Evolutionary conservation across 2,329 filamentous ascomycete species (phyloP).

Genomic region (Colletotrichum sp.): DNA sequence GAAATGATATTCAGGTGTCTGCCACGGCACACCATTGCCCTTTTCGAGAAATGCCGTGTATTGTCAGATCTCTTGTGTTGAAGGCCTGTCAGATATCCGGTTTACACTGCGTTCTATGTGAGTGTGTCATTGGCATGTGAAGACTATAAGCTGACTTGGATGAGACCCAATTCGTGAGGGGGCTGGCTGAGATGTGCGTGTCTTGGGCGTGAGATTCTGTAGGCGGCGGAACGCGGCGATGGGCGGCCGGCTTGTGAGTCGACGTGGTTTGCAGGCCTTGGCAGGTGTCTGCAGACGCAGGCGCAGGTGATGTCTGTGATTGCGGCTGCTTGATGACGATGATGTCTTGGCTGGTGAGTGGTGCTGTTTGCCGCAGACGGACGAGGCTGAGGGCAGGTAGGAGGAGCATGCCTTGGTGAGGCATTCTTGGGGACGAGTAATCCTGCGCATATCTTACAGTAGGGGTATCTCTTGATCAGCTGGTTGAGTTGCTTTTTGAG

Average conservation of each 20-base stretch:
- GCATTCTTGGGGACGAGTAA: background rate
- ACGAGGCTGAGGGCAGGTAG: background rate
- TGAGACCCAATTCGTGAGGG: background rate
- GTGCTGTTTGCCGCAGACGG: background rate
- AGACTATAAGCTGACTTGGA: background rate
- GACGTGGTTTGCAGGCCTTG: background rate
- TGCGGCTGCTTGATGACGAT: background rate
- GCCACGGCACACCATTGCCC: background rate
- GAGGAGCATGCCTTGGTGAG: background rate
- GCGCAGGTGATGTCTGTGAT: background rate
- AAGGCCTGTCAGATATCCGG: background rate
- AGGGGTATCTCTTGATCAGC: background rate
- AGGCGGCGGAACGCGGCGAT: background rate
- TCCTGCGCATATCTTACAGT: background rate
- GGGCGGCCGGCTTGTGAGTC: background rate
- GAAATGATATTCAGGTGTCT: background rate
- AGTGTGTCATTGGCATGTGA: background rate
- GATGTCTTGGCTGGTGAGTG: background rate
- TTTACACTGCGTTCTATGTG: background rate
- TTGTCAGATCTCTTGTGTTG: background rate
- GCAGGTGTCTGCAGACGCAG: background rate
- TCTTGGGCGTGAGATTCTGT: background rate
- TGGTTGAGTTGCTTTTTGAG: background rate
- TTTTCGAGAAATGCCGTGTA: background rate
- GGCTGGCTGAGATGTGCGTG: background rate